Base-by-base conservation (phyloP, 78 protist genomes). In the Ministeria vibrans region DNA sequence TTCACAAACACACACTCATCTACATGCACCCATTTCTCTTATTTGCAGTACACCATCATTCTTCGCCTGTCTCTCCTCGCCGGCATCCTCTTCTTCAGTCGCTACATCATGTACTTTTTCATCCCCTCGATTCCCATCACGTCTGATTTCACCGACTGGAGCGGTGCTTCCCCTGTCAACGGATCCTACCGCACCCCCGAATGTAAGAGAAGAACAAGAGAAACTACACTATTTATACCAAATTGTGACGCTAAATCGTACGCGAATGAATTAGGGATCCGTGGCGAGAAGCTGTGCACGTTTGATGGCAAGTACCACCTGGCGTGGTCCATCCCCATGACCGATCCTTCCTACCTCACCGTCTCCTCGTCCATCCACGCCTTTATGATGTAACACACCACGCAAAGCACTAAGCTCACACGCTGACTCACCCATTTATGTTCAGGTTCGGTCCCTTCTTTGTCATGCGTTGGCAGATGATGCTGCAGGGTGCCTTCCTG, bases 361-460 rank as follows among this genome's bases (percentile, higher is more conserved):
- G 11, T 11, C 42, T 39, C 74, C 27, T 45, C 51, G 41, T 23
- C 62, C 85, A 13, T 81, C 61, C 85, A 81, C 63, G 1, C 85
- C 62, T 81, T 73, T 77, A 39, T 72, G 32, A 81, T 81, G 85
- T n/a, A n/a, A n/a, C n/a, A n/a, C n/a, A n/a, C n/a, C n/a, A n/a
- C n/a, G n/a, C n/a, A n/a, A n/a, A n/a, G n/a, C n/a, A n/a, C n/a
- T n/a, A n/a, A n/a, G n/a, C n/a, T n/a, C n/a, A n/a, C n/a, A n/a
- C n/a, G n/a, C n/a, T n/a, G n/a, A n/a, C n/a, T n/a, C n/a, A n/a
- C n/a, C n/a, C n/a, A n/a, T n/a, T n/a, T n/a, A n/a, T n/a, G n/a
- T n/a, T n/a, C n/a, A n/a, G n/a, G n/a, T 81, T 81, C 43, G 78
- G 51, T 6, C 85, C 85, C 28, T 81, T 73, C 85, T 81, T 81